phyloP scores from a whole-genome alignment of 2,329 filamentous ascomycete species.

The Fragosphaeria purpurea region DNA sequence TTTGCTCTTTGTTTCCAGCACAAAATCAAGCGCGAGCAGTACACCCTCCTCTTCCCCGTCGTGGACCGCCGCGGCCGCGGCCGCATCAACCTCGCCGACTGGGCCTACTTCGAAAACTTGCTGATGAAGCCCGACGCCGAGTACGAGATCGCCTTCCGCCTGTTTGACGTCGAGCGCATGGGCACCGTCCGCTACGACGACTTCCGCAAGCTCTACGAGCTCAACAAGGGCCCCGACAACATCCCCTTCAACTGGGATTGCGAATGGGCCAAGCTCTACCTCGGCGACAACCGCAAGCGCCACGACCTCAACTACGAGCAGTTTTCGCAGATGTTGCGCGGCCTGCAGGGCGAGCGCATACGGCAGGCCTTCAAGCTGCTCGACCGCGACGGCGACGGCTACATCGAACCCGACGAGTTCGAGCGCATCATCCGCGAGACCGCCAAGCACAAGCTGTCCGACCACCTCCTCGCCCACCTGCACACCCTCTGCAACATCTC shows the following conservation, averaged over 20 bases:
- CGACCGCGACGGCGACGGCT: slow-evolving; percentile 85
- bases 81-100: slow-evolving; percentile 71
- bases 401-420: slow-evolving; percentile 91
- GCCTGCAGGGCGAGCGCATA: slow-evolving; percentile 90
- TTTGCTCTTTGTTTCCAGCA: slow-evolving; percentile 46
- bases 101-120: slow-evolving; percentile 88
- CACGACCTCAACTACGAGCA: slow-evolving; percentile 92
- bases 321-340: slow-evolving; percentile 96
- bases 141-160: slow-evolving; percentile 95
- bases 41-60: slow-evolving; percentile 83
- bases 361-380: slow-evolving; percentile 89
- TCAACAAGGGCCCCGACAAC: slow-evolving; percentile 74
- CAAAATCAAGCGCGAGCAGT: slow-evolving; percentile 96
- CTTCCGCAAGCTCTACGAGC: slow-evolving; percentile 74
- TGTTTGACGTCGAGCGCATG: slow-evolving; percentile 80
- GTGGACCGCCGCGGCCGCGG: slow-evolving; percentile 71
- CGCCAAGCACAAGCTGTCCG: slow-evolving; percentile 89
- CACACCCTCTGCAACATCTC: slow-evolving; percentile 93
- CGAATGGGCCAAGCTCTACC: slow-evolving; percentile 92
- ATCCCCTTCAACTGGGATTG: slow-evolving; percentile 96
- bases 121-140: slow-evolving; percentile 91
- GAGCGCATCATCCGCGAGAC: slow-evolving; percentile 94
- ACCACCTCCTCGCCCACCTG: slow-evolving; percentile 86
- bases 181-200: slow-evolving; percentile 84
- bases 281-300: slow-evolving; percentile 75